Percentiles rank a stretch among this genome's conserved stretches.
Evolutionary conservation across 768 basidiomycete genomes (phyloP).

Genomic region (Suillus weaverae): DNA sequence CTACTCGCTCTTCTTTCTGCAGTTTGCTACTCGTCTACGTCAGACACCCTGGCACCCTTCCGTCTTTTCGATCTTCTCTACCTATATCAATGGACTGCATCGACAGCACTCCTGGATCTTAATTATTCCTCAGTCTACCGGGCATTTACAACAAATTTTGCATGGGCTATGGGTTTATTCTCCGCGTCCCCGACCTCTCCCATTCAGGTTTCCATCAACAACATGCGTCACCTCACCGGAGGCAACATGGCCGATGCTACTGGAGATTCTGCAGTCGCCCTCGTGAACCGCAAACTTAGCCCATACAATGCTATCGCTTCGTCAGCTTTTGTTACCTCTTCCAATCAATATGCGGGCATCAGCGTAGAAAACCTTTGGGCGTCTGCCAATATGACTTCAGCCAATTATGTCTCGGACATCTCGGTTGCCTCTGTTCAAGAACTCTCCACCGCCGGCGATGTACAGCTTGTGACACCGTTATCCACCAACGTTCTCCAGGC

Average conservation of each 20-base stretch:
- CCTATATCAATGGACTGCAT: slow-evolving; percentile 83
- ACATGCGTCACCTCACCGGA: slow-evolving; percentile 81
- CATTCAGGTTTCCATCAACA: slow-evolving; percentile 77
- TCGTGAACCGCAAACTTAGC: slow-evolving; percentile 79
- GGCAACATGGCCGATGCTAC: slow-evolving; percentile 64
- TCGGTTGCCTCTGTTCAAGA: slow-evolving; percentile 27
- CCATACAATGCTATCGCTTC: slow-evolving; percentile 58
- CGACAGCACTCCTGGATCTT: slow-evolving; percentile 75
- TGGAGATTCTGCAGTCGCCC: slow-evolving; percentile 61
- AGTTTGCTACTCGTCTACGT: slow-evolving; percentile 54
- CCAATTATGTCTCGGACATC: slow-evolving; percentile 4
- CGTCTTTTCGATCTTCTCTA: slow-evolving; percentile 80
- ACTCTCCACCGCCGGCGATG: slow-evolving; percentile 33
- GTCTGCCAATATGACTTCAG: slow-evolving; percentile 14
- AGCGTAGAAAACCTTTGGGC: slow-evolving; percentile 12
- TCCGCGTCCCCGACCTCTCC: slow-evolving; percentile 49
- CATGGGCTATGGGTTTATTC: slow-evolving; percentile 84
- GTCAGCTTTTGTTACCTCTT: slow-evolving; percentile 1
- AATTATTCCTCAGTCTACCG: slow-evolving; percentile 87
- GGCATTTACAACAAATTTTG: slow-evolving; percentile 82
- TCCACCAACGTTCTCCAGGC: slow-evolving; percentile 72
- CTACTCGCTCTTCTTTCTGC: slow-evolving; percentile 58
- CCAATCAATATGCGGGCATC: slow-evolving; percentile 3
- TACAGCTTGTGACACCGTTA: slow-evolving; percentile 62
- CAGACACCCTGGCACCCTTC: slow-evolving; percentile 62